Percentiles rank a stretch among this genome's conserved stretches.
Evolutionary conservation across 495 filamentous ascomycete genomes (phyloP).

Genomic region (Penicillium pulvis): DNA sequence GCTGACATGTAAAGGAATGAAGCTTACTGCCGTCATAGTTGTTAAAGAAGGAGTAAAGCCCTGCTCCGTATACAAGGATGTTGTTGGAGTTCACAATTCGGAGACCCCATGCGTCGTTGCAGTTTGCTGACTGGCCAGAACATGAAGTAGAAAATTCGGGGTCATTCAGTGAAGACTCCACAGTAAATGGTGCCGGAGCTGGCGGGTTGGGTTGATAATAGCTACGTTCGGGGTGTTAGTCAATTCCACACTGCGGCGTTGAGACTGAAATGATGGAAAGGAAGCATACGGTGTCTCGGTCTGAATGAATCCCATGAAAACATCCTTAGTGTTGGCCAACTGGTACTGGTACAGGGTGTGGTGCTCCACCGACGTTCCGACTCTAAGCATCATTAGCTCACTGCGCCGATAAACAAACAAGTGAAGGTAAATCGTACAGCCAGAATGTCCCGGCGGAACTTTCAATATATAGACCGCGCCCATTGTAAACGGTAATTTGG

Average conservation of each 20-base stretch:
- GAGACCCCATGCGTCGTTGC: slow-evolving; percentile 63
- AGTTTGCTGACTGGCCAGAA: slow-evolving; percentile 40
- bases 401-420: neutral
- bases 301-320: slow-evolving; percentile 73
- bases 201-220: slow-evolving; percentile 61
- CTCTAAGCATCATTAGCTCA: neutral
- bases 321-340: slow-evolving; percentile 61
- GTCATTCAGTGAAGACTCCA: neutral
- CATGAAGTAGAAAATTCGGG: slow-evolving; percentile 47
- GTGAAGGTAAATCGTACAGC: slow-evolving; percentile 52
- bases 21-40: slow-evolving; percentile 31
- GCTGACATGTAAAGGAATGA: neutral
- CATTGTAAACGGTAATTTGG: slow-evolving; percentile 64
- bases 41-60: slow-evolving; percentile 69
- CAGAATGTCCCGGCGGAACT: slow-evolving; percentile 44
- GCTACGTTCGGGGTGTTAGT: neutral
- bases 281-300: slow-evolving; percentile 66
- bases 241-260: neutral
- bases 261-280: neutral
- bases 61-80: slow-evolving; percentile 61
- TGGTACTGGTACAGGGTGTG: slow-evolving; percentile 77
- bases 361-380: slow-evolving; percentile 66
- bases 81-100: slow-evolving; percentile 58
- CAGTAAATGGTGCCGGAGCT: slow-evolving; percentile 37
- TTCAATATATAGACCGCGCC: slow-evolving; percentile 62